These are phyloP conservation scores for Coelastrella sp. DNA, from an alignment of 139 green algal genomes.

Conservation along the genomic window DNA sequence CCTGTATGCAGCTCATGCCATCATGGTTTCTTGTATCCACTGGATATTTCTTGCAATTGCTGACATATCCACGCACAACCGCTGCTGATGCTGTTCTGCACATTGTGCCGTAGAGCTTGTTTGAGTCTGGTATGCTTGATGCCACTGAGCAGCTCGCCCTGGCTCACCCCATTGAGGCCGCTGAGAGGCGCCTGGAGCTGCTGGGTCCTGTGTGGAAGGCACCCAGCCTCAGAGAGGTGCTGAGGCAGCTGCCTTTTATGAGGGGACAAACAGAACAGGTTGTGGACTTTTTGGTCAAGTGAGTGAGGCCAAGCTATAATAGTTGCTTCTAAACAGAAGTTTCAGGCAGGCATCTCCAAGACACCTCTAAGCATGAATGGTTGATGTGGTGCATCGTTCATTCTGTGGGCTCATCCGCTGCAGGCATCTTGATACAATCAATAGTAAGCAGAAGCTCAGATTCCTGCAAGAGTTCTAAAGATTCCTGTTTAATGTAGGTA, in stretches of 20 bases:
- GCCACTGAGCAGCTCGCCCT: slow-evolving; percentile 72
- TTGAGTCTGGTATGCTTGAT: slow-evolving; percentile 78
- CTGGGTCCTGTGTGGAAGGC: slow-evolving; percentile 74
- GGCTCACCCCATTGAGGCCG: slow-evolving; percentile 67
- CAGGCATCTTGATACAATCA: too few relatives aligned
- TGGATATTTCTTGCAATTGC: background rate
- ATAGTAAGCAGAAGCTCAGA: too few relatives aligned
- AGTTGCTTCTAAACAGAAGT: too few relatives aligned
- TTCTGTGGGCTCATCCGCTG: too few relatives aligned
- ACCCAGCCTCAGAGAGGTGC: slow-evolving; percentile 62
- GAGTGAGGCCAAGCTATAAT: too few relatives aligned
- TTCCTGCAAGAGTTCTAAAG: too few relatives aligned
- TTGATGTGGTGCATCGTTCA: too few relatives aligned
- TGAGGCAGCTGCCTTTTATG: slow-evolving; percentile 79
- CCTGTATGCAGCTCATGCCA: too few relatives aligned
- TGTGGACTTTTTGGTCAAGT: slow-evolving; percentile 39
- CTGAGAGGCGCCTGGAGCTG: slow-evolving; percentile 74
- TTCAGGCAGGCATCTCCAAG: too few relatives aligned
- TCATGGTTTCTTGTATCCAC: background rate
- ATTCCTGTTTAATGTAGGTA: too few relatives aligned
- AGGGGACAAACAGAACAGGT: slow-evolving; percentile 22
- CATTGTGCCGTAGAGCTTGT: slow-evolving; percentile 32
- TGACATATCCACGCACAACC: background rate
- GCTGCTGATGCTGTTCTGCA: background rate
- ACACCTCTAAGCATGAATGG: too few relatives aligned